Percentiles rank a stretch among this genome's conserved stretches.
phyloP scores from a whole-genome alignment of 495 filamentous ascomycete genomes.

The Aspergillus coremiiformis region DNA sequence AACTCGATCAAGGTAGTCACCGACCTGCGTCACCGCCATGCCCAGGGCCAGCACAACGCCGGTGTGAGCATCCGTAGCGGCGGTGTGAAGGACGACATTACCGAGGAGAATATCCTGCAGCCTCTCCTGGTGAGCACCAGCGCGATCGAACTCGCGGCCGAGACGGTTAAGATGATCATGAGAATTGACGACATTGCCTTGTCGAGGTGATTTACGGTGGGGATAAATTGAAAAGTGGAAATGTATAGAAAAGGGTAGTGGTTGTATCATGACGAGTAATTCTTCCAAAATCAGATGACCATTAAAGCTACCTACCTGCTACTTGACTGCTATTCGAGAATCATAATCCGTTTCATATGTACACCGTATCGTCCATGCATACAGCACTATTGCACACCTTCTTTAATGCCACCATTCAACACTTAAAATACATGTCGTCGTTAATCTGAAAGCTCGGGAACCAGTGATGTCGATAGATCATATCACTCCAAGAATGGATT shows the following conservation, averaged over 20 bases:
- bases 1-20: conserved; percentile 99
- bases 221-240: conserved; percentile 1
- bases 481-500: background rate
- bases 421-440: too few species aligned
- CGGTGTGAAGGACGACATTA: conserved; percentile 89
- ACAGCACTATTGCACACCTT: background rate
- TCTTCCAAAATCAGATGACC: conserved; percentile 7
- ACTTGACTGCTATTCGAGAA: background rate
- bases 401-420: background rate
- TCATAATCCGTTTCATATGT: background rate
- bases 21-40: conserved; percentile 86
- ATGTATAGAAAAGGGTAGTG: conserved; percentile 12
- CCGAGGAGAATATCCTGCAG: conserved; percentile 96
- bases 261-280: conserved; percentile 25
- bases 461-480: background rate
- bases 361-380: background rate
- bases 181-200: conserved; percentile 92
- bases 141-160: conserved; percentile 90
- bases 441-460: background rate
- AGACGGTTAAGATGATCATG: conserved; percentile 98
- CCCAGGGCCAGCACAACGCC: conserved; percentile 87
- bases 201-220: conserved; percentile 39
- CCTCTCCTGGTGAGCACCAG: conserved; percentile 93
- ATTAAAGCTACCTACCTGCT: background rate
- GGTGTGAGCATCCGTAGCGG: conserved; percentile 96